phyloP scores from a whole-genome alignment of 306 rosid genomes.

The Dryas octopetala region DNA sequence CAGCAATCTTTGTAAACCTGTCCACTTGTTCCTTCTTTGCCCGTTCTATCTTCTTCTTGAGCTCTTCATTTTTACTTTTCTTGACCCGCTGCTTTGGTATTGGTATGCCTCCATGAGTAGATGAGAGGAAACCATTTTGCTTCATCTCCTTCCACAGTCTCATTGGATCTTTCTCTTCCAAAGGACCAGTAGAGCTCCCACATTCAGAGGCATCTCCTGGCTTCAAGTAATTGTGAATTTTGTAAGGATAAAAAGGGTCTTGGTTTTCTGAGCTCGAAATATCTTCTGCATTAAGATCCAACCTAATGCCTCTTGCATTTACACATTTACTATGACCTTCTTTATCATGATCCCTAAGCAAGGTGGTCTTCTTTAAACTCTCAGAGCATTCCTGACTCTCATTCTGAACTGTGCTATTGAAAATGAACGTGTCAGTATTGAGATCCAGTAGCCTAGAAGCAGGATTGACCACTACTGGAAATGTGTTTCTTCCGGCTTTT shows the following conservation, averaged over 20 bases:
- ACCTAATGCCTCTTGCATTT: slow-evolving; percentile 44
- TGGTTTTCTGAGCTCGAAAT: slow-evolving; percentile 52
- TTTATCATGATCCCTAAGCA: slow-evolving; percentile 32
- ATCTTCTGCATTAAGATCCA: slow-evolving; percentile 72
- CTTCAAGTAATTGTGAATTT: slow-evolving; percentile 41
- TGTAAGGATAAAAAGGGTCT: slow-evolving; percentile 36
- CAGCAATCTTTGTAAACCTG: slow-evolving; percentile 84
- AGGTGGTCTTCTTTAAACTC: slow-evolving; percentile 27
- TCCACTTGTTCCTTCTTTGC: slow-evolving; percentile 86
- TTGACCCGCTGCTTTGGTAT: slow-evolving; percentile 75
- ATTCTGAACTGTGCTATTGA: slow-evolving; percentile 31
- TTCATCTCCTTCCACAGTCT: slow-evolving; percentile 81
- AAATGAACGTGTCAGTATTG: slow-evolving; percentile 39
- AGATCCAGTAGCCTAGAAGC: slow-evolving; percentile 46
- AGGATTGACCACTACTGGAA: slow-evolving; percentile 16
- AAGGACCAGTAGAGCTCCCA: slow-evolving; percentile 72
- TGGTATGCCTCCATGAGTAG: slow-evolving; percentile 88
- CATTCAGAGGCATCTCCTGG: slow-evolving; percentile 68
- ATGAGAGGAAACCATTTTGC: slow-evolving; percentile 83
- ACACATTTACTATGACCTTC: slow-evolving; percentile 15
- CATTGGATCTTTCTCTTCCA: slow-evolving; percentile 65
- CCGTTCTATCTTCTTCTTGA: slow-evolving; percentile 72
- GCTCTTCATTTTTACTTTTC: slow-evolving; percentile 61
- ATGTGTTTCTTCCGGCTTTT: slow-evolving; percentile 26
- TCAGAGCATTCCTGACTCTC: slow-evolving; percentile 31